Base-by-base conservation (phyloP, 2,329 filamentous ascomycete species). In the Hawksworthiomyces lignivorus region DNA sequence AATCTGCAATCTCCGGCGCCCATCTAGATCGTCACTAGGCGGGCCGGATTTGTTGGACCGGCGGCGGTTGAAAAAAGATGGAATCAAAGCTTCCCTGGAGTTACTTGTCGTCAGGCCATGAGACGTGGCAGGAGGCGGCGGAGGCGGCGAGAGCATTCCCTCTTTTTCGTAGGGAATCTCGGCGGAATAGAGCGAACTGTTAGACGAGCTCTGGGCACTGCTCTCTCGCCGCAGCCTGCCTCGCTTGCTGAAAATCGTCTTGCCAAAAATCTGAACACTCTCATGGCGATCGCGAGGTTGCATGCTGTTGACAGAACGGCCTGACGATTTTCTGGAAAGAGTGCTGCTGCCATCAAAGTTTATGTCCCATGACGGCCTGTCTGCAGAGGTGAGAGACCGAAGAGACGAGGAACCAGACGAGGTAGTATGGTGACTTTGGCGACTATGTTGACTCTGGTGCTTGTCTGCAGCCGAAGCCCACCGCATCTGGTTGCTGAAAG, bases 401-500 rank as follows among this genome's bases (percentile, higher is more conserved):
- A 71, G 59, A 10, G 74, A 78, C 1, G 73, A 74, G 6, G 74
- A 72, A 14, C 67, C 67, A n/a, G 75, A 78, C 9, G 75, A 77
- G 24, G 65, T 64, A 24, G 69, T 69, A 26, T 65, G 58, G 50
- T 68, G 65, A 31, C 36, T 41, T 24, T 40, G 37, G 20, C 22
- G 37, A 15, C 22, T 22, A 15, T 28, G 32, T 15, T 22, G 32
- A 22, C 31, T 45, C 15, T 62, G 62, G 51, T 68, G 65, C 51
- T 63, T 70, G 10, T 70, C 68, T 46, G 59, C 57, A 41, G 66
- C 62, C 19, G 75, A 73, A 19, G 67, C 65, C 53, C 68, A 65
- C 57, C 70, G 77, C 67, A 77, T 70, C 59, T 79, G 72, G 56
- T 72, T 71, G 56, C 65, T 77, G 39, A 79, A 63, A 44, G 73